Base-by-base conservation (phyloP, 1,139 yeast species). In the Zygosaccharomyces sapae region DNA sequence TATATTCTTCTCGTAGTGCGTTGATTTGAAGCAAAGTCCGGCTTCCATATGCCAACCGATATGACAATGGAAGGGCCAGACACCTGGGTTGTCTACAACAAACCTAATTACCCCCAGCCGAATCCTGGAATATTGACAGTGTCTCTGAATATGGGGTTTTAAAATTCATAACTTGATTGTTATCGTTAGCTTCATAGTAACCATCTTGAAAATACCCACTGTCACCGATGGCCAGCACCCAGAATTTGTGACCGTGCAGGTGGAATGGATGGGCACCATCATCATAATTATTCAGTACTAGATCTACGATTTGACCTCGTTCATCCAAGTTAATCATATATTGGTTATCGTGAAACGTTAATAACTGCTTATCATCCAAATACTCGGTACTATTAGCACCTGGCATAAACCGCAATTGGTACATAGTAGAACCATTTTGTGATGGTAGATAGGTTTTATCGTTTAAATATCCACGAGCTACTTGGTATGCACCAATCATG, bases 251-350 rank as follows among this genome's bases (percentile, higher is more conserved):
- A 37, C 95, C 95, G 58, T 86, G 95, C 57, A 86, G 72, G 64
- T 86, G 95, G 80, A 86, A 85, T 13, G 95, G 95, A 67, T 86
- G 95, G 51, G 77, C 80, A 62, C 94, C 94, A 44, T 88, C 85
- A 66, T 86, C 95, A 52, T 70, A 68, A 55, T 86, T 85, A 63
- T 85, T 84, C 36, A 86, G 63, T 7, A 83, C 79, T 49, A 86
- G 70, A 59, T 86, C 94, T 45, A 86, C 78, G 38, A 80, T 69
- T 48, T 81, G 81, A 44, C 77, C 80, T 38, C 54, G 43, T 74
- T 69, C 52, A 76, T 76, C 56, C 77, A 68, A 16, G 76, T 75
- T 60, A 70, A 70, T 1, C 83, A 60, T 56, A 77, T 76, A 54
- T 82, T 78, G 60, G 75, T 77, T 37, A 73, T 80, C 80, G 25